These are phyloP conservation scores for Silene conica DNA, from an alignment of 148 eudicot species.

Conservation along the genomic window DNA sequence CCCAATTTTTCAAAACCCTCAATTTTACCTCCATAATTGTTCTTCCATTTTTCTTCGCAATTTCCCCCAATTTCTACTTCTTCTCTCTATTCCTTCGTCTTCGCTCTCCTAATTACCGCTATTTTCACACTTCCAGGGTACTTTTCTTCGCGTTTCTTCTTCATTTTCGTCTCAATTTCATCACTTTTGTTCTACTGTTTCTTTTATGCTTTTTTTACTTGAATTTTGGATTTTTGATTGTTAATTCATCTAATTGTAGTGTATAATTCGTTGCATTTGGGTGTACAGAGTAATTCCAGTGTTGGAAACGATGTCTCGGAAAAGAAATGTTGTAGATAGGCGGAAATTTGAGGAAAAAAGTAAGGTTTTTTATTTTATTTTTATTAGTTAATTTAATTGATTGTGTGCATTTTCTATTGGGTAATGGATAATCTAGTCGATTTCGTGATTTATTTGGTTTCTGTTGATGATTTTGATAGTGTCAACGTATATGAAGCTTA, in stretches of 20 bases:
- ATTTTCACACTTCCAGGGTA: no score
- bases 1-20: no score
- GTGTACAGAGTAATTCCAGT: neutral
- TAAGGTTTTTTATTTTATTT: conserved; percentile 1
- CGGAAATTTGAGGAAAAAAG: conserved; percentile 19
- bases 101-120: no score
- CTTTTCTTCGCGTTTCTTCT: no score
- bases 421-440: neutral
- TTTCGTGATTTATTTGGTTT: neutral
- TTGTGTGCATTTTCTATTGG: neutral
- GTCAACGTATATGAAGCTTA: conserved; percentile 21
- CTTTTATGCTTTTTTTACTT: neutral
- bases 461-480: conserved; percentile 6
- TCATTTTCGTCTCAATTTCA: no score
- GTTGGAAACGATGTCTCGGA: conserved; percentile 12
- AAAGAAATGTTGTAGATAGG: conserved; percentile 8
- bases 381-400: no score
- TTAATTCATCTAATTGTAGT: neutral
- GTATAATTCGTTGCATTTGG: neutral
- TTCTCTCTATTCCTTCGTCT: no score
- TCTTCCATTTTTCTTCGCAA: no score
- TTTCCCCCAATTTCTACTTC: no score
- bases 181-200: no score
- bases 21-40: no score
- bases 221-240: neutral